Evolutionary conservation across 768 basidiomycete species (phyloP).

Genomic region (Chlorophyllum brunneum): DNA sequence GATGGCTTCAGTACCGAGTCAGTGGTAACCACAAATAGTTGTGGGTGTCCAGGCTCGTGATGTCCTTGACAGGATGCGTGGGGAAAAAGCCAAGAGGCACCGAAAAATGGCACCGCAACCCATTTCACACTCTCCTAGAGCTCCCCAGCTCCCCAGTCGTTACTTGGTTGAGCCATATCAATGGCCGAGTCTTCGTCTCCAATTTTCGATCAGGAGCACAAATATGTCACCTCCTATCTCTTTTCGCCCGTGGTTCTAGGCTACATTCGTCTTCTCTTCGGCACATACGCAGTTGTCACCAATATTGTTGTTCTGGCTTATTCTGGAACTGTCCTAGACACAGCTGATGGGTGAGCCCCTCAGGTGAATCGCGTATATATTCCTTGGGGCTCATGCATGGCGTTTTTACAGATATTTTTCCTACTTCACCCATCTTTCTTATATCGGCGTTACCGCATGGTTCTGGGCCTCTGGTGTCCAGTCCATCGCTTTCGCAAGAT

Average conservation of each 20-base stretch:
- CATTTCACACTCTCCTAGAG: too few species aligned
- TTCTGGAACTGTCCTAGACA: not conserved
- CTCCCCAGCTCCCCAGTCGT: too few species aligned
- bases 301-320: constrained; percentile 7
- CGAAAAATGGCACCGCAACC: too few species aligned
- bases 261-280: constrained; percentile 10
- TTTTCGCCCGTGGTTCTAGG: constrained; percentile 9
- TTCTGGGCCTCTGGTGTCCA: constrained; percentile 16
- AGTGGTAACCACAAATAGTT: too few species aligned
- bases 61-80: too few species aligned
- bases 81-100: too few species aligned
- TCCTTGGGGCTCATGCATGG: not conserved
- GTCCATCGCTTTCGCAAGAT: constrained; percentile 6
- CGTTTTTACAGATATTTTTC: constrained; percentile 13
- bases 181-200: constrained; percentile 18
- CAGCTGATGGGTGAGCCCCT: constrained; percentile 10
- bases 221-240: constrained; percentile 15
- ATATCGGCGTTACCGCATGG: constrained; percentile 12
- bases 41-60: too few species aligned
- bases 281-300: constrained; percentile 8
- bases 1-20: too few species aligned
- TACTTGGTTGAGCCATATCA: too few species aligned
- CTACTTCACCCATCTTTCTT: constrained; percentile 16
- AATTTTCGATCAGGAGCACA: constrained; percentile 11
- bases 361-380: too few species aligned